Percentiles rank a stretch among this genome's conserved stretches.
Evolutionary conservation across 495 filamentous ascomycete genomes (phyloP).

Genomic region (Trichoderma gamsii): DNA sequence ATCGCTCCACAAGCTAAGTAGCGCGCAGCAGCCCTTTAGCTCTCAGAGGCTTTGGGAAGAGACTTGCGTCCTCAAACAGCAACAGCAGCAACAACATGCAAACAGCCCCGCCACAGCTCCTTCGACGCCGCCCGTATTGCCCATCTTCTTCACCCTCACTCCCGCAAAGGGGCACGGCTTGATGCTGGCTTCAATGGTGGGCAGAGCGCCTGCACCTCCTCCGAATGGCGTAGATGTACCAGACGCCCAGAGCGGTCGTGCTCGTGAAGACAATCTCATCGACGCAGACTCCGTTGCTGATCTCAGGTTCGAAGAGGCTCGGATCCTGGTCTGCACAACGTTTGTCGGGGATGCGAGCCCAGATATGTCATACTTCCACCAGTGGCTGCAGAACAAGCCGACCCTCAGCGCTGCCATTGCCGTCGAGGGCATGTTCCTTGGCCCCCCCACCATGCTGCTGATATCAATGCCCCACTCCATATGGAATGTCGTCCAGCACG

Average conservation of each 20-base stretch:
- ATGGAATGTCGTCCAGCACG: conserved; percentile 51
- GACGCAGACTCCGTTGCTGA: conserved; percentile 38
- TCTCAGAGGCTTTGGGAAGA: conserved; percentile 47
- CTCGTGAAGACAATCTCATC: conserved; percentile 33
- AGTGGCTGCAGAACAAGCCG: conserved; percentile 48
- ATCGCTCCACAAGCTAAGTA: conserved; percentile 39
- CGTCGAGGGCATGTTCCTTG: conserved; percentile 54
- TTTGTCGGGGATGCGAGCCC: conserved; percentile 52
- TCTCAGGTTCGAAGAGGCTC: conserved; percentile 46
- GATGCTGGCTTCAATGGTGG: conserved; percentile 38
- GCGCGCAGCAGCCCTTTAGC: conserved; percentile 41
- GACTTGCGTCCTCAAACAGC: conserved; percentile 35
- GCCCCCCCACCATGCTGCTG: conserved; percentile 50
- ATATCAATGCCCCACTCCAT: conserved; percentile 50
- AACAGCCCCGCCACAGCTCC: conserved; percentile 29
- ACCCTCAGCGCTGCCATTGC: conserved; percentile 43
- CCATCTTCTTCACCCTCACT: conserved; percentile 44
- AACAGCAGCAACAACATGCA: conserved; percentile 31
- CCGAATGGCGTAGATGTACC: neutral
- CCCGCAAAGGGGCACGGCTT: conserved; percentile 43
- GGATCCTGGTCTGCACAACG: conserved; percentile 50
- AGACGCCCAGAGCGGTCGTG: conserved; percentile 6
- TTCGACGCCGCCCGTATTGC: conserved; percentile 32
- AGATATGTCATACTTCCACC: conserved; percentile 52
- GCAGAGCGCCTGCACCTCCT: conserved; percentile 21